These are phyloP conservation scores for Candida verbasci DNA, from an alignment of 805 yeast genomes.

Conservation along the genomic window DNA sequence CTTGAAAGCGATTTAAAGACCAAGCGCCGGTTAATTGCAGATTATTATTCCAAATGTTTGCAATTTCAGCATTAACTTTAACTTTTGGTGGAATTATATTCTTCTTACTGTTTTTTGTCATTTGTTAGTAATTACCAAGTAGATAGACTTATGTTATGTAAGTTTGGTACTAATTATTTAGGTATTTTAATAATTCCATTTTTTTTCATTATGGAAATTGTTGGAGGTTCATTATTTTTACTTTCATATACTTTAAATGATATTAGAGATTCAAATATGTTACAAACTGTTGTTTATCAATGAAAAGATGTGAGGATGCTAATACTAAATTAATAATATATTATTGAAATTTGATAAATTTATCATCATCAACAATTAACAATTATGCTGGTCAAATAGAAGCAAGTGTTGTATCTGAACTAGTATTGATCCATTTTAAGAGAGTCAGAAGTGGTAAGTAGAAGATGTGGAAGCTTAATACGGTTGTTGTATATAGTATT, in stretches of 20 bases:
- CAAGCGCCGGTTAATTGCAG: too few relatives aligned
- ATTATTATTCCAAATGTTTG: conserved; percentile 10
- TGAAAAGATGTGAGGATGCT: too few relatives aligned
- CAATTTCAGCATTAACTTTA: conserved; percentile 12
- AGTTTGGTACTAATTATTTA: background rate
- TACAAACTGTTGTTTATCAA: conserved; percentile 6
- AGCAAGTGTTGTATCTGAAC: too few relatives aligned
- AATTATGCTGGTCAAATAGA: too few relatives aligned
- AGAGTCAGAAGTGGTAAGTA: too few relatives aligned
- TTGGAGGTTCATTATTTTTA: conserved; percentile 7
- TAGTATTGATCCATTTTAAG: too few relatives aligned
- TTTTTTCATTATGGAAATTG: conserved; percentile 8
- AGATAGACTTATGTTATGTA: background rate
- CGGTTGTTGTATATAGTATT: too few relatives aligned
- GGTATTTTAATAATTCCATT: conserved; percentile 11
- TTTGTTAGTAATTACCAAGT: conserved; percentile 13
- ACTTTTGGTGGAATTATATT: conserved; percentile 9
- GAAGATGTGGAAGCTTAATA: too few relatives aligned
- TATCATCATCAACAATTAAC: too few relatives aligned
- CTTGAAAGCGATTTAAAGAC: too few relatives aligned
- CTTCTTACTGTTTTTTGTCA: conserved; percentile 8
- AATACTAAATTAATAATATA: too few relatives aligned
- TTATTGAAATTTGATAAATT: too few relatives aligned
- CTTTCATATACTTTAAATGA: conserved; percentile 8
- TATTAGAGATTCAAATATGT: conserved; percentile 1